Evolutionary conservation across 2,329 filamentous ascomycete genomes (phyloP).

Genomic region (Neopestalotiopsis sp.): DNA sequence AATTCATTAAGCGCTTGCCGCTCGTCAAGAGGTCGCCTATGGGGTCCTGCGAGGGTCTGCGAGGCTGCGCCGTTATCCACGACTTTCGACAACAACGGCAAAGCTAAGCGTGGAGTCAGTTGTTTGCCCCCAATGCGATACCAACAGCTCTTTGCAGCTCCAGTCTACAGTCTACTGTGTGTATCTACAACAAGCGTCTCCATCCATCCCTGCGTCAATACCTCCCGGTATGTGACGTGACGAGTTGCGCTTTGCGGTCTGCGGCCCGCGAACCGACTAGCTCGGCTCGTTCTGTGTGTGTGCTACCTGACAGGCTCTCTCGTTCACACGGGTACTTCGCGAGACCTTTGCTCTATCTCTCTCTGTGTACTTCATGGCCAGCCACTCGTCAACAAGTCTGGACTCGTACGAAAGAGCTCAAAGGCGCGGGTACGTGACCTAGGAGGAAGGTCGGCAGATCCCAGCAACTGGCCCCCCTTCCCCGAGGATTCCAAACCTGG

Average conservation of each 20-base stretch:
- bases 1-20: background rate
- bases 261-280: background rate
- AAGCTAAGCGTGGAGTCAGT: background rate
- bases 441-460: background rate
- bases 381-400: background rate
- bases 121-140: background rate
- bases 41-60: background rate
- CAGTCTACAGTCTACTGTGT: background rate
- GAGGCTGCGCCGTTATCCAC: background rate
- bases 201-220: background rate
- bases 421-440: background rate
- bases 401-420: background rate
- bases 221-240: background rate
- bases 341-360: background rate
- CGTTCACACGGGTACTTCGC: background rate
- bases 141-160: background rate
- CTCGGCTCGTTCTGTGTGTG: background rate
- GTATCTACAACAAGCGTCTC: background rate
- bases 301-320: background rate
- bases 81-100: background rate
- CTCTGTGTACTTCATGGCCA: background rate
- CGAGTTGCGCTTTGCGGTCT: background rate
- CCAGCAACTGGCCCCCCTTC: background rate
- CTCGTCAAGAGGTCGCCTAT: background rate
- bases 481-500: background rate